Conservation (phyloP, 495 filamentous ascomycete genomes). For the Neurospora sp. region DNA sequence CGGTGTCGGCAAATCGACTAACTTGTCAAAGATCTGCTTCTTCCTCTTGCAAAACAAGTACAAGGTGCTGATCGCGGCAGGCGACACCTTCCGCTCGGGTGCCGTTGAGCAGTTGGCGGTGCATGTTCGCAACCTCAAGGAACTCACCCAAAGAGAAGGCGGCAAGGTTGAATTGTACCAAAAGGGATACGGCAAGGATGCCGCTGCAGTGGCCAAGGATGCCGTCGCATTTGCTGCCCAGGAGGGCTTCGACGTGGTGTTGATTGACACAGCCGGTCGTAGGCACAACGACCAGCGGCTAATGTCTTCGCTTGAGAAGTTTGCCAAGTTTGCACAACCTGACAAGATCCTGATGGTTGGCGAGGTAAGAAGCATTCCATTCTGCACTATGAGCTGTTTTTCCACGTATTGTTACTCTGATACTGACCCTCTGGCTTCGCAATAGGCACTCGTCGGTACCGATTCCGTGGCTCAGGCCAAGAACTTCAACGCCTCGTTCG, state of each 20-base stretch:
- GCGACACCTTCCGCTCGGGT: conserved; percentile 94
- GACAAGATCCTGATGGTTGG: conserved; percentile 99
- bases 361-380: conserved; percentile 41
- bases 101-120: conserved; percentile 95
- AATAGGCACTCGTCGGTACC: conserved; percentile 74
- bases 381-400: not conserved
- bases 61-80: conserved; percentile 88
- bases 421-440: conserved; percentile 6
- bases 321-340: conserved; percentile 86
- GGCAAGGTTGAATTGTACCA: conserved; percentile 86
- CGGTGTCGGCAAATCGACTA: conserved; percentile 95
- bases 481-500: conserved; percentile 92
- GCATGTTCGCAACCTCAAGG: conserved; percentile 81
- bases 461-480: conserved; percentile 91
- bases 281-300: conserved; percentile 91
- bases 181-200: conserved; percentile 96
- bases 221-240: conserved; percentile 69
- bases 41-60: conserved; percentile 96
- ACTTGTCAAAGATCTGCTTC: conserved; percentile 92
- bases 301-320: conserved; percentile 94
- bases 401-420: not conserved
- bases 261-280: conserved; percentile 92
- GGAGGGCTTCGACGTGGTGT: conserved; percentile 78
- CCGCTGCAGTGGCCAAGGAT: conserved; percentile 88
- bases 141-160: conserved; percentile 70